Evolutionary conservation across 1,284 basidiomycete species (phyloP).

Genomic region (Leccinum subatratum): DNA sequence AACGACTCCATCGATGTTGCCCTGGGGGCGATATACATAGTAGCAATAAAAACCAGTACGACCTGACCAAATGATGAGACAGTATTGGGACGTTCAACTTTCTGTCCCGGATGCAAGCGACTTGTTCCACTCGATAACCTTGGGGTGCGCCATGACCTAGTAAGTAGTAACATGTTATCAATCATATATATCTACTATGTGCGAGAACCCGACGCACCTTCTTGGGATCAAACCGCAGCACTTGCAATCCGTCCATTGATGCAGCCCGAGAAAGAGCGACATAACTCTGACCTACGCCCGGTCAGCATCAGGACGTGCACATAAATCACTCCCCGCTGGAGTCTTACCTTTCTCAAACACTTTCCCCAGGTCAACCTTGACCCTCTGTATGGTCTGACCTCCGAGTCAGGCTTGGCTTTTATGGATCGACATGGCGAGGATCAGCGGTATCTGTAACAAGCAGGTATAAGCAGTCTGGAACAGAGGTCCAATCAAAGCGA

Average conservation of each 20-base stretch:
- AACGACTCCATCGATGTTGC: background rate
- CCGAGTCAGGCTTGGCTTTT: constrained; percentile 59
- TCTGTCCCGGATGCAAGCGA: constrained; percentile 13
- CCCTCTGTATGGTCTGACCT: constrained; percentile 68
- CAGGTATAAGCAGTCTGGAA: background rate
- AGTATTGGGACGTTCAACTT: background rate
- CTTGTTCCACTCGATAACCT: constrained; percentile 46
- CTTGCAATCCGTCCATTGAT: constrained; percentile 73
- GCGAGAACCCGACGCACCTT: constrained; percentile 44
- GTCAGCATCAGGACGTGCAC: constrained; percentile 2
- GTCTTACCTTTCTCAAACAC: constrained; percentile 67
- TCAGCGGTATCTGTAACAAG: constrained; percentile 49
- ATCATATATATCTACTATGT: background rate
- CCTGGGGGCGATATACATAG: background rate
- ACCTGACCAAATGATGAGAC: background rate
- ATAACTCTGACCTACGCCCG: constrained; percentile 61
- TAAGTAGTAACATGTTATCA: background rate
- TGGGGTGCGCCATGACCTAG: constrained; percentile 53
- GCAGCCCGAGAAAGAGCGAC: constrained; percentile 83
- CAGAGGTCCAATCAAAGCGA: background rate
- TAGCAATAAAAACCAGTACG: background rate
- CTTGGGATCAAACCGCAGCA: constrained; percentile 66
- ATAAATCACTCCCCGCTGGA: background rate
- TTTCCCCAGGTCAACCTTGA: constrained; percentile 58
- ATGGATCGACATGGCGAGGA: constrained; percentile 75